phyloP scores from a whole-genome alignment of 495 filamentous ascomycete species.

The Aspergillus biplanus region DNA sequence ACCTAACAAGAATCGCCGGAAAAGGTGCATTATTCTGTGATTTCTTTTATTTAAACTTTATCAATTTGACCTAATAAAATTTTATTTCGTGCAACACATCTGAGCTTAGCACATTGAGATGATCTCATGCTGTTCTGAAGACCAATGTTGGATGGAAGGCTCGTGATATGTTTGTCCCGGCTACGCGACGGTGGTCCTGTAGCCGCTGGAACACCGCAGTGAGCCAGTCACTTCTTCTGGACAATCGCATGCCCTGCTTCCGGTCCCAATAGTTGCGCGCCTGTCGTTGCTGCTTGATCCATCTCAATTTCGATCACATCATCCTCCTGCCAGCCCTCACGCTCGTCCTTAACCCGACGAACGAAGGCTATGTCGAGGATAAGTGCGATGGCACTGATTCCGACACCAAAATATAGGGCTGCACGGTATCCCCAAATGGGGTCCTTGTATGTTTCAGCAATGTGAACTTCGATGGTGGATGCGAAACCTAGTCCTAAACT shows the following conservation, averaged over 20 bases:
- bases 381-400: slow-evolving; percentile 43
- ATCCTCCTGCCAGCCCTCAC: slow-evolving; percentile 46
- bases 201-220: too few species aligned
- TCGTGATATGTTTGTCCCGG: too few species aligned
- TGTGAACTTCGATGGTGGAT: slow-evolving; percentile 49
- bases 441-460: slow-evolving; percentile 23
- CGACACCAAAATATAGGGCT: slow-evolving; percentile 49
- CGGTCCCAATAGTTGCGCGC: slow-evolving; percentile 12
- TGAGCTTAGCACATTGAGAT: not conserved
- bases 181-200: too few species aligned
- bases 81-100: not conserved
- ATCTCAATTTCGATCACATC: slow-evolving; percentile 28
- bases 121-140: too few species aligned
- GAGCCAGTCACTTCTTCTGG: slow-evolving; percentile 1
- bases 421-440: slow-evolving; percentile 41
- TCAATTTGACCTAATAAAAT: not conserved
- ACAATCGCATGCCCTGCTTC: slow-evolving; percentile 9
- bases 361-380: slow-evolving; percentile 45
- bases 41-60: not conserved
- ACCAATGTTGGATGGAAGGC: too few species aligned
- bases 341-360: slow-evolving; percentile 42
- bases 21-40: not conserved
- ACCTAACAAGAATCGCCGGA: not conserved
- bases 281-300: slow-evolving; percentile 25
- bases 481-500: slow-evolving; percentile 55